Evolutionary conservation across 2,329 filamentous ascomycete species (phyloP), one percentile per base, ranked within the genome.

Genomic region (Fonsecaea multimorphosa): DNA sequence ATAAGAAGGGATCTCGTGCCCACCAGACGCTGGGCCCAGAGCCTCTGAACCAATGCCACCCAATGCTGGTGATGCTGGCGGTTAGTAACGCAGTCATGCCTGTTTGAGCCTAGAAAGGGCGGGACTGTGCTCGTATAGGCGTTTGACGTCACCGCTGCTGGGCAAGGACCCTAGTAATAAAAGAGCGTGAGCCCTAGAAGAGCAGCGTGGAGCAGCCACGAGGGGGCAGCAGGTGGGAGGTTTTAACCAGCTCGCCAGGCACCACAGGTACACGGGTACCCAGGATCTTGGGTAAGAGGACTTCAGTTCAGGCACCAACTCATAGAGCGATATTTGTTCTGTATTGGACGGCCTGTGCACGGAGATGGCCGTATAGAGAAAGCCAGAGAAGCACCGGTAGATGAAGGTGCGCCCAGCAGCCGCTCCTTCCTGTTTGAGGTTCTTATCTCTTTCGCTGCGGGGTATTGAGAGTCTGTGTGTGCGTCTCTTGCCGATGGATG

Each of bases 381-480:
- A 12, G 12, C 32, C 6, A 54, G 27, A 36, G 29, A 2, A 1
- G 22, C 22, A 27, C 49, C n/a, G 19, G 49, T 14, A 52, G 49
- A 52, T 24, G 29, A 14, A 29, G 14, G 6, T 14, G 11, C 22
- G 11, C 53, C 49, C 46, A 5, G 31, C 49, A 22, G 49, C 27
- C 53, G 61, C 61, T 64, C 61, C 61, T 64, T 64, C 61, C 61
- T 24, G 38, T 52, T 64, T 58, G 14, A 46, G 61, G 31, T 40
- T 22, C 40, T 56, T 52, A 52, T 56, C 61, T 64, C 29, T 27
- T 32, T 32, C 11, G 27, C 19, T 64, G 61, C 61, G 61, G 61
- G 60, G 60, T 52, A 40, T 38, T 27, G 40, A 2, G 16, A 29
- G 4, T n/a, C n/a, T 36, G 29, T 19, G 49, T 1, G 22, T 40